These are phyloP conservation scores for Chlorophyllum brunneum DNA, from an alignment of 768 basidiomycete species.

Conservation along the genomic window DNA sequence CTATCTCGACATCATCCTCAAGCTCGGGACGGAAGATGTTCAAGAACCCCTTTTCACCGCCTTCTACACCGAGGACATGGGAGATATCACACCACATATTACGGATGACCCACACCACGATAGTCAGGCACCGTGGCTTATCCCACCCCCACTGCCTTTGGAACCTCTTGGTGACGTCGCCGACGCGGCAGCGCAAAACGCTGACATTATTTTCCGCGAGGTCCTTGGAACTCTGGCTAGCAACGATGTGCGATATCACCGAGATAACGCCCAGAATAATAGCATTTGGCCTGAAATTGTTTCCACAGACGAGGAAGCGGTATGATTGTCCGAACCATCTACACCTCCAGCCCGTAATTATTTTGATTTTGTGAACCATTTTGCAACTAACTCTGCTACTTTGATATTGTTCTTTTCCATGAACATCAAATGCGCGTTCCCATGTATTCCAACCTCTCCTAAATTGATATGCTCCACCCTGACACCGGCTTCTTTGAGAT, in stretches of 20 bases:
- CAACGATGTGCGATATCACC: background rate
- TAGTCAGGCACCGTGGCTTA: slow-evolving; percentile 1
- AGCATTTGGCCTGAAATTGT: slow-evolving; percentile 4
- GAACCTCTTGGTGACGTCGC: slow-evolving; percentile 38
- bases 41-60: slow-evolving; percentile 45
- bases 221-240: background rate
- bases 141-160: slow-evolving; percentile 16
- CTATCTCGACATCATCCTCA: slow-evolving; percentile 50
- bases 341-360: background rate
- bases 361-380: slow-evolving; percentile 25
- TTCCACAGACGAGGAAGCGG: slow-evolving; percentile 2
- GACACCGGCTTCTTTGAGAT: slow-evolving; percentile 41
- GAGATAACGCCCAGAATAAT: background rate
- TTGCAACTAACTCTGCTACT: slow-evolving; percentile 36
- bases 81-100: background rate
- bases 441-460: slow-evolving; percentile 40
- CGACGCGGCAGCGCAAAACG: slow-evolving; percentile 53
- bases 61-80: slow-evolving; percentile 49
- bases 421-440: slow-evolving; percentile 56
- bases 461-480: slow-evolving; percentile 37
- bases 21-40: slow-evolving; percentile 23
- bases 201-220: slow-evolving; percentile 35
- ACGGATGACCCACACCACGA: background rate
- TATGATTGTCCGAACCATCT: background rate
- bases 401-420: slow-evolving; percentile 47